phyloP scores from a whole-genome alignment of 2,329 filamentous ascomycete species.

The Hymenoscyphus scutula region DNA sequence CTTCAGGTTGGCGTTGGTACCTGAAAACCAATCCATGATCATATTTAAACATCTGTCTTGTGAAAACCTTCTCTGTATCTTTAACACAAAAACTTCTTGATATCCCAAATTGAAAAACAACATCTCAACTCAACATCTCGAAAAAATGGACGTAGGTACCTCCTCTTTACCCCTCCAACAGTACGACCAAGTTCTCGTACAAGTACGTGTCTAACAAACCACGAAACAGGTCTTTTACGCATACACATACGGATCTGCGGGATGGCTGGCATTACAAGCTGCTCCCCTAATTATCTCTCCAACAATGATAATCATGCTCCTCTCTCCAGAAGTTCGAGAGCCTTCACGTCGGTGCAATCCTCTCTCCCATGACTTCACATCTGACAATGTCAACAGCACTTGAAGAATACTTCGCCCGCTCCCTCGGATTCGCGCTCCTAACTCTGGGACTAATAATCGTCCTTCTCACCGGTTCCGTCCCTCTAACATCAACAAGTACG shows the following conservation, averaged over 20 bases:
- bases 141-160: constrained; percentile 23
- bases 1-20: not conserved
- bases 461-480: constrained; percentile 63
- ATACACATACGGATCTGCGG: constrained; percentile 51
- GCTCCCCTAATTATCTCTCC: constrained; percentile 55
- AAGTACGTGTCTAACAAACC: not conserved
- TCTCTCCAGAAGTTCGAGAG: constrained; percentile 55
- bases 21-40: constrained; percentile 1
- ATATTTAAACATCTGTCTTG: not conserved
- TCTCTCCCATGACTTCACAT: not conserved
- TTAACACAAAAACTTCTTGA: not conserved
- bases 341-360: constrained; percentile 46
- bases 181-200: not conserved
- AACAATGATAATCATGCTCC: constrained; percentile 57
- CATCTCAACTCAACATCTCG: not conserved
- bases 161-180: not conserved
- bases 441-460: constrained; percentile 55
- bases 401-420: constrained; percentile 62
- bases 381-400: constrained; percentile 43
- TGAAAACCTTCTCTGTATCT: not conserved
- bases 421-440: constrained; percentile 57
- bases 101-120: not conserved
- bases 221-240: constrained; percentile 45
- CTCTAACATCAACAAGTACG: constrained; percentile 47
- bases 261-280: constrained; percentile 48